Conservation (phyloP, 257 asterid genomes). For the Solanum boliviense region DNA sequence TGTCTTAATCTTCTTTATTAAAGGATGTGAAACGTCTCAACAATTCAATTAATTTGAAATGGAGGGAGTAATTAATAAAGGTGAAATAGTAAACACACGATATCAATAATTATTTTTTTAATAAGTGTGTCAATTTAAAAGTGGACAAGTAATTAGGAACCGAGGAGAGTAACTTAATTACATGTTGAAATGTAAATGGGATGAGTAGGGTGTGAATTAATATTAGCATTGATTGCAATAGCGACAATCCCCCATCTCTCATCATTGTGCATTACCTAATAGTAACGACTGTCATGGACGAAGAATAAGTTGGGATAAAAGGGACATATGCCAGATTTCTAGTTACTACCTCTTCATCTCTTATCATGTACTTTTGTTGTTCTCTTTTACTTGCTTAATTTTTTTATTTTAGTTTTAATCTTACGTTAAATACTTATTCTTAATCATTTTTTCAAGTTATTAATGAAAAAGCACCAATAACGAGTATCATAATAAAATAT, state of each 20-base stretch:
- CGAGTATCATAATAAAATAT: background rate
- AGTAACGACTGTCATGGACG: background rate
- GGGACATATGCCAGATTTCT: background rate
- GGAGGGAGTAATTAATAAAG: no score
- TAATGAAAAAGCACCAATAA: background rate
- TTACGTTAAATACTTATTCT: background rate
- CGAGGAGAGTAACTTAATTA: no score
- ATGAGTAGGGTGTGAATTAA: background rate
- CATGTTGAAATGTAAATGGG: background rate
- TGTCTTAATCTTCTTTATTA: no score
- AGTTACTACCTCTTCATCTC: background rate
- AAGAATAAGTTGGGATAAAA: background rate
- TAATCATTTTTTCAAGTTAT: background rate
- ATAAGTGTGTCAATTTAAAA: no score
- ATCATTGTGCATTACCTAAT: background rate
- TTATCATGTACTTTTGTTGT: background rate
- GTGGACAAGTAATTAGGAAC: accelerated
- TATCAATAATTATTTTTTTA: no score
- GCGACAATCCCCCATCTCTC: background rate
- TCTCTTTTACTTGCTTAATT: background rate
- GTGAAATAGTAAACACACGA: no score
- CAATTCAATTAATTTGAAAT: no score
- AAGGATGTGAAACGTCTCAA: no score
- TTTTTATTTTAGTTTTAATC: background rate
- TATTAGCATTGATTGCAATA: background rate